Evolutionary conservation across 2,329 filamentous ascomycete genomes (phyloP).

Genomic region (Blastomyces parvus): DNA sequence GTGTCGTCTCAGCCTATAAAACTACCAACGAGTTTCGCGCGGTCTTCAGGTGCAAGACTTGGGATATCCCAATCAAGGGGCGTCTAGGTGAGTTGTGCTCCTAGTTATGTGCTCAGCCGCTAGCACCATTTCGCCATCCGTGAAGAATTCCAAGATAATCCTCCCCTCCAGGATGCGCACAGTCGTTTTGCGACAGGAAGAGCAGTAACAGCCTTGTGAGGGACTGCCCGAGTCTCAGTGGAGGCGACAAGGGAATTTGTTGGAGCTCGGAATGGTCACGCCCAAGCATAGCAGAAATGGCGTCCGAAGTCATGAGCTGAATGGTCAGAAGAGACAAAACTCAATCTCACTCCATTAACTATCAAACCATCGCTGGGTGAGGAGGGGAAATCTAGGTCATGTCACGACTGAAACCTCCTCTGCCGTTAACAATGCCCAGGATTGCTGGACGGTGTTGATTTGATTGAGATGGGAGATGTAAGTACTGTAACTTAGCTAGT

Average conservation of each 20-base stretch:
- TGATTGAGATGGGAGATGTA: too few relatives aligned
- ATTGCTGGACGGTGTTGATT: too few relatives aligned
- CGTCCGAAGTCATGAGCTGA: background rate
- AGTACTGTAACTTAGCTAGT: too few relatives aligned
- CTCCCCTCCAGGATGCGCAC: background rate
- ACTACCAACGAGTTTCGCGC: too few relatives aligned
- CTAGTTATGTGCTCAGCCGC: background rate
- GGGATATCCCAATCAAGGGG: background rate
- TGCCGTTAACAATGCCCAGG: too few relatives aligned
- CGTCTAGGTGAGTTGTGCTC: background rate
- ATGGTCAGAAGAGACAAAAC: too few relatives aligned
- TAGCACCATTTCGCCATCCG: background rate
- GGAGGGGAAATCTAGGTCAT: too few relatives aligned
- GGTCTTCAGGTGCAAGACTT: background rate
- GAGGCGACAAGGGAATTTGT: background rate
- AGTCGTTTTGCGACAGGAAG: slow-evolving; percentile 10
- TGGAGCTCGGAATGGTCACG: background rate
- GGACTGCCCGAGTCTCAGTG: background rate
- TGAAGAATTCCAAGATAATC: background rate
- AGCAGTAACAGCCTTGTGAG: background rate
- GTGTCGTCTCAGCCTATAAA: too few relatives aligned
- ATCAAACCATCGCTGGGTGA: too few relatives aligned
- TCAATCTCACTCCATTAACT: too few relatives aligned
- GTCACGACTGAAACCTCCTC: too few relatives aligned
- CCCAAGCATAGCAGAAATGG: background rate